A percentile compares a stretch with the other conserved stretches of the same genome.
These are phyloP conservation scores for Jaenimonas drosophilae DNA, from an alignment of 208 protist species.

Conservation along the genomic window DNA sequence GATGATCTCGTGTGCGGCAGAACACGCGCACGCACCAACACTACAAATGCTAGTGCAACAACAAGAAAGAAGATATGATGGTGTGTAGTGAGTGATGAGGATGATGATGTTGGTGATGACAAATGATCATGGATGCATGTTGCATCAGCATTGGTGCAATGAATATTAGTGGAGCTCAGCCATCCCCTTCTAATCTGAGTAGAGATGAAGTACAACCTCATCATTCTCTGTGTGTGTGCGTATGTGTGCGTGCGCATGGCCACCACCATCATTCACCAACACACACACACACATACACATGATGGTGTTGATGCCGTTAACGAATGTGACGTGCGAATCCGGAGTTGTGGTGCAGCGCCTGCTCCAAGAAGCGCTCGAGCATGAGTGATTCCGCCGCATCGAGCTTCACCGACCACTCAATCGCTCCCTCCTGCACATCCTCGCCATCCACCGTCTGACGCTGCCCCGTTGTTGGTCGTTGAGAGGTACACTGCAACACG, in stretches of 20 bases:
- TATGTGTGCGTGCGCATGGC: too few species aligned
- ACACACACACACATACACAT: neutral
- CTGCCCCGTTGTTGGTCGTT: neutral
- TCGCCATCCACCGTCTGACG: neutral
- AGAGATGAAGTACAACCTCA: too few species aligned
- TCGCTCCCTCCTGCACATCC: conserved; percentile 2
- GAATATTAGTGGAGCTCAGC: too few species aligned
- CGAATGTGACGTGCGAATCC: conserved; percentile 33
- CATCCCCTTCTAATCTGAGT: too few species aligned
- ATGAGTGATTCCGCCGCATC: conserved; percentile 77
- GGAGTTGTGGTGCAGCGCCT: conserved; percentile 74
- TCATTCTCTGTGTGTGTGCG: too few species aligned
- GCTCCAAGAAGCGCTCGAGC: conserved; percentile 77
- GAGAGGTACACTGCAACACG: neutral
- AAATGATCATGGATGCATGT: too few species aligned
- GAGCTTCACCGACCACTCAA: conserved; percentile 62
- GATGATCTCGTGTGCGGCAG: too few species aligned
- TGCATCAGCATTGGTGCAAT: too few species aligned
- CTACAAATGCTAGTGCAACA: too few species aligned
- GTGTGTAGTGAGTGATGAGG: too few species aligned
- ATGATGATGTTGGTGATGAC: neutral
- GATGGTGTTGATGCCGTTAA: neutral
- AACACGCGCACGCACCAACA: too few species aligned
- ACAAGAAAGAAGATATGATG: too few species aligned
- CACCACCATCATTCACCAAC: neutral